A percentile compares a stretch with the other conserved stretches of the same genome.
These are phyloP conservation scores for Leccinum olivaceopallidum DNA, from an alignment of 768 basidiomycete genomes.

Conservation along the genomic window DNA sequence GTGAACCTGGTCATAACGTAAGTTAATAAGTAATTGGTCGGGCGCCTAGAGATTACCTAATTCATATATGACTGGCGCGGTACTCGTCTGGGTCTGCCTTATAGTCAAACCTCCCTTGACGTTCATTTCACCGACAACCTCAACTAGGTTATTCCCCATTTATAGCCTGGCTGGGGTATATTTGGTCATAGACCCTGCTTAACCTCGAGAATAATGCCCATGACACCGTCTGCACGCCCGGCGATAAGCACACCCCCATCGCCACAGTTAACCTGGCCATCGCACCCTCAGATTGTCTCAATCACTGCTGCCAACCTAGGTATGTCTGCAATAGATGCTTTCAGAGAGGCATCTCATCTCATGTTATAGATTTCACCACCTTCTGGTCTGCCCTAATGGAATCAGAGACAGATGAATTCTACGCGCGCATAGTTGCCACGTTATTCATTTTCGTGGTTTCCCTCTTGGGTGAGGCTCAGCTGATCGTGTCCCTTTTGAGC, in stretches of 20 bases:
- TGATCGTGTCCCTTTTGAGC: neutral
- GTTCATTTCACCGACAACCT: neutral
- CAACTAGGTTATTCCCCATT: neutral
- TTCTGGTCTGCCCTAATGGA: constrained; percentile 1
- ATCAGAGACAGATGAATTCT: neutral
- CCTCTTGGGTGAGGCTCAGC: constrained; percentile 53
- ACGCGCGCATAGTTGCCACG: constrained; percentile 18
- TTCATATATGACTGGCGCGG: constrained; percentile 12
- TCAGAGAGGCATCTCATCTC: neutral
- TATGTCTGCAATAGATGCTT: neutral
- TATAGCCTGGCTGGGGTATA: neutral
- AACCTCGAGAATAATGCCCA: neutral
- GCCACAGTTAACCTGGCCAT: neutral
- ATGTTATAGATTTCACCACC: neutral
- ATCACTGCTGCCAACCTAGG: neutral
- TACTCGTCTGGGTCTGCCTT: constrained; percentile 10
- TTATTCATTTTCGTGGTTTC: constrained; percentile 59
- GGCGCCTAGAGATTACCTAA: constrained; percentile 9
- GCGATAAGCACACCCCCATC: neutral
- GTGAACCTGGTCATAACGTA: neutral
- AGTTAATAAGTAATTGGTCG: neutral
- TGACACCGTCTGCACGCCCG: neutral
- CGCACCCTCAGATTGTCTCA: neutral
- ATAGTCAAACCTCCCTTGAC: constrained; percentile 1
- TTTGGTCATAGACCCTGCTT: neutral